Percentiles rank a stretch among this genome's conserved stretches.
These are phyloP conservation scores for Coniferiporia weirii DNA, from an alignment of 1,284 basidiomycete species.

Conservation along the genomic window DNA sequence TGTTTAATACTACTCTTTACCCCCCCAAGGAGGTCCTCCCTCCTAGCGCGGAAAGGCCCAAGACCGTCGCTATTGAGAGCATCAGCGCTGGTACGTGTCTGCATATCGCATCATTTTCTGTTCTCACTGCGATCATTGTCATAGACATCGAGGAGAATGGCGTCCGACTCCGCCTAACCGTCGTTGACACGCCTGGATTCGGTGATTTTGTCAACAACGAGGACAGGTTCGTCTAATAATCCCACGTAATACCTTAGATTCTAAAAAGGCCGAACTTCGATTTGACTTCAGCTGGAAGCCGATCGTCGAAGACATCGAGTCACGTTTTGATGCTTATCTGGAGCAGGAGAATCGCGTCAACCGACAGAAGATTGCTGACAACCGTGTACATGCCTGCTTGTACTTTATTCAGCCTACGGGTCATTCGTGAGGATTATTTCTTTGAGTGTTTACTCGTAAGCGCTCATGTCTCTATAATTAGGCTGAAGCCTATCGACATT, in stretches of 20 bases:
- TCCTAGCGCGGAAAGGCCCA: conserved; percentile 81
- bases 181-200: conserved; percentile 95
- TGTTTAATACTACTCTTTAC: conserved; percentile 94
- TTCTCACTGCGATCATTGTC: conserved; percentile 23
- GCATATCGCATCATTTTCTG: not conserved
- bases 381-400: conserved; percentile 89
- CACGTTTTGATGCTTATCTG: conserved; percentile 91
- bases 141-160: conserved; percentile 97
- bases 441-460: conserved; percentile 1
- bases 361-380: conserved; percentile 79
- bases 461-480: conserved; percentile 29
- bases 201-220: conserved; percentile 98
- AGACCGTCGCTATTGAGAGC: conserved; percentile 94
- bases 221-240: conserved; percentile 64
- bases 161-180: conserved; percentile 90
- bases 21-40: conserved; percentile 78
- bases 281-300: conserved; percentile 81
- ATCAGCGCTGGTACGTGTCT: conserved; percentile 81
- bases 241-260: not conserved
- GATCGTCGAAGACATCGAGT: conserved; percentile 95
- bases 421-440: conserved; percentile 70
- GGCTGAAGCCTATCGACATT: conserved; percentile 93
- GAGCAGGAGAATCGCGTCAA: conserved; percentile 99
- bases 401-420: conserved; percentile 98
- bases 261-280: conserved; percentile 3